phyloP scores from a whole-genome alignment of 2,329 filamentous ascomycete species.

The Cladosporium sp. region DNA sequence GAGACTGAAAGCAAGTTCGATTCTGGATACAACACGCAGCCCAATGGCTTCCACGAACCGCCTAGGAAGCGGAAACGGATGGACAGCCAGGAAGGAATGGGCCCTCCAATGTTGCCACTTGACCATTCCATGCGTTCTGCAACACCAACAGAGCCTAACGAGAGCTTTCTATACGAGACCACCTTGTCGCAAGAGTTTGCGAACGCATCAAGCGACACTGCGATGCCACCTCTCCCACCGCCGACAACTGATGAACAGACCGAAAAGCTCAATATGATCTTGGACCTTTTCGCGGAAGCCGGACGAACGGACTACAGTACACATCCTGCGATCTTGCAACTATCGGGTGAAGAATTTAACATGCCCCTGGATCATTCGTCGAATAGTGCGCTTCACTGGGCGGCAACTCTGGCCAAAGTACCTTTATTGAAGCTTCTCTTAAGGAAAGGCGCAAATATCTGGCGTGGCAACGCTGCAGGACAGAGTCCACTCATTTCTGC shows the following conservation, averaged over 20 bases:
- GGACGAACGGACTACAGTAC: conserved; percentile 63
- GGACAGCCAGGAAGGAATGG: conserved; percentile 29
- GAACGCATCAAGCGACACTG: conserved; percentile 49
- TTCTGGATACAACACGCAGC: conserved; percentile 61
- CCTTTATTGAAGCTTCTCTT: conserved; percentile 76
- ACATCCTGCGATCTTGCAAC: conserved; percentile 68
- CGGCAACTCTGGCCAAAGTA: conserved; percentile 82
- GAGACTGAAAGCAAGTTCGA: conserved; percentile 47
- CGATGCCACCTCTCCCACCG: conserved; percentile 58
- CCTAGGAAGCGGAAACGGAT: conserved; percentile 69
- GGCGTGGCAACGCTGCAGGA: conserved; percentile 78
- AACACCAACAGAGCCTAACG: conserved; percentile 73
- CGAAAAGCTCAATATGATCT: conserved; percentile 72
- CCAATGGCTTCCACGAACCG: conserved; percentile 51
- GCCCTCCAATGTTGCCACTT: conserved; percentile 31
- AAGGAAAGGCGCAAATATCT: conserved; percentile 76
- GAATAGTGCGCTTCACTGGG: conserved; percentile 93
- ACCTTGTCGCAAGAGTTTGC: conserved; percentile 26
- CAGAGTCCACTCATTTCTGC: conserved; percentile 92
- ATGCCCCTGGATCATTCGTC: conserved; percentile 84
- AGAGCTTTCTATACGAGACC: conserved; percentile 65
- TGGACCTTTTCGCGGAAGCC: conserved; percentile 62
- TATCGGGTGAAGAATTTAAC: conserved; percentile 77
- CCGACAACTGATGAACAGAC: conserved; percentile 60
- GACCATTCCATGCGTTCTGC: conserved; percentile 54